Evolutionary conservation across 1,139 yeast species (phyloP), one percentile per base, ranked within the genome.

Genomic region (Yamadazyma friedrichii): DNA sequence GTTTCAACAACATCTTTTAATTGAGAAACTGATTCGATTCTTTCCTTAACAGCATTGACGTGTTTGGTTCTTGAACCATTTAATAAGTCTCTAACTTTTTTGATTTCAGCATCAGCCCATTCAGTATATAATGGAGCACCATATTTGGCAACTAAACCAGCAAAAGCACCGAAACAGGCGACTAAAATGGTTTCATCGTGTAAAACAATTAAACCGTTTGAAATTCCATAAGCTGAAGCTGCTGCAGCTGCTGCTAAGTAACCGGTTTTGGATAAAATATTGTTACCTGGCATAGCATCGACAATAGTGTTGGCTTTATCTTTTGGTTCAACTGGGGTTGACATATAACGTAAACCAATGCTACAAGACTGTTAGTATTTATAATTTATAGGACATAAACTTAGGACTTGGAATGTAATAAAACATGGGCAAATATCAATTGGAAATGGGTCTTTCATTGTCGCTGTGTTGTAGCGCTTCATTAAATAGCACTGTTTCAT

Each of bases 101-200:
- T 80, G 65, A 91, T 79, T 79, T 95, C 91, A 49, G 87, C 85
- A 61, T 84, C 89, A 46, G 98, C 98, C 85, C 94, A 88, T 61
- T 86, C 94, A 58, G 88, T 88, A 77, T 91, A 93, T 60, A 86
- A 80, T 59, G 98, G 98, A 49, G 96, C 96, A 58, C 88, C 84
- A 55, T 84, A 82, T 77, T 91, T 93, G 62, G 91, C 88, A 56
- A 80, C 74, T 59, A 89, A 75, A 53, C 78, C 83, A 51, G 84
- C 65, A 65, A 91, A 85, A 49, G 88, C 84, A 49, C 82, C 67
- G 68, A 93, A 93, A 49, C 95, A 84, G 50, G 79, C 79, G 43
- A 88, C 78, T 65, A 93, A 77, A 56, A 89, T 81, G 59, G 96
- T 79, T 78, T 93, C 98, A 63, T 89, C 97, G 70, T 93, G 95